Evolutionary conservation across 352 stramenopile genomes (phyloP), one percentile per base, ranked within the genome.

Genomic region (Blastocystis sp.): DNA sequence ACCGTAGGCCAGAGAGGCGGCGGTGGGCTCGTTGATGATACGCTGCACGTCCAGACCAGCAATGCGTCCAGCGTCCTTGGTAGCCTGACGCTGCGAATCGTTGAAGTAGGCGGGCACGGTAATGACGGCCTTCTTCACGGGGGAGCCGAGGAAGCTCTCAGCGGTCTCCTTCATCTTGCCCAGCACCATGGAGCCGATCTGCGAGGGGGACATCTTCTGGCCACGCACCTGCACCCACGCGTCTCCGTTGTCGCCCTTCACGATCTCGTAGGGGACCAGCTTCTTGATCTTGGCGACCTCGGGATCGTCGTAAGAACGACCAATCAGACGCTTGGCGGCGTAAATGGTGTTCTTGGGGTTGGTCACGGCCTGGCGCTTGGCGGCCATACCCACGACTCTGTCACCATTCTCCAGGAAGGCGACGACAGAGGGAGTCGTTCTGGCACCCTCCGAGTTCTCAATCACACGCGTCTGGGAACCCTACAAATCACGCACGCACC

Each of bases 331-430:
- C 91, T 99, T 99, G n/a, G 96, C 94, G 23, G 95, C 96, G 90
- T 98, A 99, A 52, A 99, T 92, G 17, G 96, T 99, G 90, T 98
- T 98, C 89, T 96, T 92, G 17, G 96, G 95, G 91, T 99, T 99
- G 56, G 95, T 98, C 7, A 98, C 94, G n/a, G 95, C 96, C 79
- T 90, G 88, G 65, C 95, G 93, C 90, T 96, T 96, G 61, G 96
- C 96, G 40, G 94, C 92, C 91, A 96, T 95, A 65, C 96, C 96
- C 9, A 99, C 95, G 21, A 99, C 91, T 56, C 95, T 93, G 89
- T 96, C 93, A 71, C 93, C 94, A 88, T 97, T 93, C 62, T 96
- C 93, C 40, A 94, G 91, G 89, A 98, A 98, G 40, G 95, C 95
- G 4, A 98, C 95, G 1, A 98, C 94, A 10, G 95, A 98, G 2